These are phyloP conservation scores for Cruciata laevipes DNA, from an alignment of 257 asterid species.

Conservation along the genomic window DNA sequence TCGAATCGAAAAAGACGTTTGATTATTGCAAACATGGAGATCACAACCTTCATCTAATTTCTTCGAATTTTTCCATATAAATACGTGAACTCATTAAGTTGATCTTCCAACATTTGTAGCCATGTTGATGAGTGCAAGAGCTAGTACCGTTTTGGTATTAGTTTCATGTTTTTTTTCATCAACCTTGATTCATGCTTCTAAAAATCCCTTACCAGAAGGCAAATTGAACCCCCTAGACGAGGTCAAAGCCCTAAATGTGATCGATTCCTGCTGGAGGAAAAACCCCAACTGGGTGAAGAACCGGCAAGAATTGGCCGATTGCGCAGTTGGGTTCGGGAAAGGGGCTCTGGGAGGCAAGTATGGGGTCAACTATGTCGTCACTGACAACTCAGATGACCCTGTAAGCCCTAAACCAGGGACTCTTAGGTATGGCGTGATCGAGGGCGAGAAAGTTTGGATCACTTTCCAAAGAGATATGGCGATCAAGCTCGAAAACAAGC, in stretches of 20 bases:
- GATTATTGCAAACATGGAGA: background rate
- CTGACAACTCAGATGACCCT: slow-evolving; percentile 18
- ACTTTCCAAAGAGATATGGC: slow-evolving; percentile 14
- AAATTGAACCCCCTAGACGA: background rate
- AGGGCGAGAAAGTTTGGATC: slow-evolving; percentile 13
- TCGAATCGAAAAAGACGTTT: too few species aligned
- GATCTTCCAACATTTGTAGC: background rate
- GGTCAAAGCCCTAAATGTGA: background rate
- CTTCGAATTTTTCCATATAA: background rate
- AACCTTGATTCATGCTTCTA: background rate
- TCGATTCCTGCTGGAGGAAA: slow-evolving; percentile 22
- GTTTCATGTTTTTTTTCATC: background rate
- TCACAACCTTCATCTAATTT: background rate
- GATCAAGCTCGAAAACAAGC: slow-evolving; percentile 6
- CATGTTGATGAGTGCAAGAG: background rate
- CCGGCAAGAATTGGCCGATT: slow-evolving; percentile 18
- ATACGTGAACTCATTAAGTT: background rate
- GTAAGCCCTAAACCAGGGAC: slow-evolving; percentile 19
- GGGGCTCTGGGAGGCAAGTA: slow-evolving; percentile 19
- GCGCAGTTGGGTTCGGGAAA: slow-evolving; percentile 20
- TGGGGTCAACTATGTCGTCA: slow-evolving; percentile 16
- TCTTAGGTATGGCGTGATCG: slow-evolving; percentile 18
- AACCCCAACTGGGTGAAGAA: slow-evolving; percentile 15
- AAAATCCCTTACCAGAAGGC: background rate
- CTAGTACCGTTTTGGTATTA: background rate